phyloP scores from a whole-genome alignment of 768 basidiomycete genomes.

The Xerocomus potaroensis region DNA sequence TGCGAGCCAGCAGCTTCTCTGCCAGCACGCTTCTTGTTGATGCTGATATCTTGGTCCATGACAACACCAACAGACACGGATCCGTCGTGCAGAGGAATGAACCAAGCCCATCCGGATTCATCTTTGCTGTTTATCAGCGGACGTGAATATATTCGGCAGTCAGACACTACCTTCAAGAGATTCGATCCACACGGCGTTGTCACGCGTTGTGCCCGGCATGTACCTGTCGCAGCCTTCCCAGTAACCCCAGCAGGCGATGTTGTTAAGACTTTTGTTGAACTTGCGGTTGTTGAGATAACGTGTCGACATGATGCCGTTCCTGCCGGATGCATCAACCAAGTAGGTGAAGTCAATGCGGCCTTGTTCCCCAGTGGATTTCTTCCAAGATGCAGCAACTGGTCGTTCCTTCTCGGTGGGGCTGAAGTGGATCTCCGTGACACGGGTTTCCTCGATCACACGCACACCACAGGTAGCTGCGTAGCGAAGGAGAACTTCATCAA shows the following conservation, averaged over 20 bases:
- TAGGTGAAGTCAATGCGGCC: background rate
- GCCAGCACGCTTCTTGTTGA: background rate
- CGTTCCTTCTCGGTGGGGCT: background rate
- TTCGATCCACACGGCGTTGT: background rate
- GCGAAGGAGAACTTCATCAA: conserved; percentile 1
- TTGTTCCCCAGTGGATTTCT: background rate
- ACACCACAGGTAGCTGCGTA: background rate
- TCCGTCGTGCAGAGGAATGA: background rate
- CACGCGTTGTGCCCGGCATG: background rate
- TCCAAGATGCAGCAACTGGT: background rate
- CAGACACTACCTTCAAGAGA: background rate
- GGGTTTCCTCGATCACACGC: background rate
- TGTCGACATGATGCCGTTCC: background rate
- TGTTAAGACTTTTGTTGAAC: background rate
- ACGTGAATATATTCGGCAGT: background rate
- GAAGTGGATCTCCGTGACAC: background rate
- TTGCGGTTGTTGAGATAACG: background rate
- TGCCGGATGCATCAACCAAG: conserved; percentile 1
- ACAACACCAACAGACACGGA: background rate
- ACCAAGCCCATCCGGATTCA: background rate
- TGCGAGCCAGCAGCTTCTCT: background rate
- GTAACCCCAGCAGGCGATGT: conserved; percentile 1
- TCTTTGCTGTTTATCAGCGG: background rate
- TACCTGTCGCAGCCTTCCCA: background rate
- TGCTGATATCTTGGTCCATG: conserved; percentile 1